Evolutionary conservation across 495 filamentous ascomycete genomes (phyloP).

Genomic region (Cladorrhinum samala): DNA sequence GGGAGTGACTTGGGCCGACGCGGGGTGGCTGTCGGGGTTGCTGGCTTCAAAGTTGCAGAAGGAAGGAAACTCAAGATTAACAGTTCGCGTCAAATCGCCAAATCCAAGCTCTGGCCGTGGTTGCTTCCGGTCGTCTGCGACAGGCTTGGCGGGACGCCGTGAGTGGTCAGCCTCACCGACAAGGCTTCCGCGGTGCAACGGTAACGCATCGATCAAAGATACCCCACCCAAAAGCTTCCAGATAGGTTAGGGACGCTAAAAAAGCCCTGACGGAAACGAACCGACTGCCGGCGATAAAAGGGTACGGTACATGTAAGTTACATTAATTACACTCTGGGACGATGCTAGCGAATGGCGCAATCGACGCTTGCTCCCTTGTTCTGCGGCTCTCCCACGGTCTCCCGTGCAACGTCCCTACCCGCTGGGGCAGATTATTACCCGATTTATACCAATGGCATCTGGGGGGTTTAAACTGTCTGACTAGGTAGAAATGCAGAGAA

Average conservation of each 20-base stretch:
- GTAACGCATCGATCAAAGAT: background rate
- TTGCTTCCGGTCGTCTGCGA: conserved; percentile 12
- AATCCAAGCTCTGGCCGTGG: conserved; percentile 13
- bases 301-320: background rate
- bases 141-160: background rate
- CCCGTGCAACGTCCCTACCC: background rate
- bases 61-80: background rate
- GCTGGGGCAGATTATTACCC: background rate
- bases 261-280: too few species aligned
- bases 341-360: conserved; percentile 25
- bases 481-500: too few species aligned
- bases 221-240: conserved; percentile 2
- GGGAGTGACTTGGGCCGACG: conserved; percentile 6
- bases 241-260: background rate
- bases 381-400: background rate
- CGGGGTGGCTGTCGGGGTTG: conserved; percentile 6
- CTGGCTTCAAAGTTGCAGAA: conserved; percentile 5
- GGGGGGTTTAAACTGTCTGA: background rate
- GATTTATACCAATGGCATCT: background rate
- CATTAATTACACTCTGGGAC: background rate
- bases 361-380: conserved; percentile 24
- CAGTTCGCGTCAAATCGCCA: conserved; percentile 23
- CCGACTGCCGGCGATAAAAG: conserved; percentile 23
- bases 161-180: background rate
- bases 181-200: background rate